Evolutionary conservation across 768 basidiomycete genomes (phyloP), one percentile per base, ranked within the genome.

Genomic region (Rhodocollybia butyracea): DNA sequence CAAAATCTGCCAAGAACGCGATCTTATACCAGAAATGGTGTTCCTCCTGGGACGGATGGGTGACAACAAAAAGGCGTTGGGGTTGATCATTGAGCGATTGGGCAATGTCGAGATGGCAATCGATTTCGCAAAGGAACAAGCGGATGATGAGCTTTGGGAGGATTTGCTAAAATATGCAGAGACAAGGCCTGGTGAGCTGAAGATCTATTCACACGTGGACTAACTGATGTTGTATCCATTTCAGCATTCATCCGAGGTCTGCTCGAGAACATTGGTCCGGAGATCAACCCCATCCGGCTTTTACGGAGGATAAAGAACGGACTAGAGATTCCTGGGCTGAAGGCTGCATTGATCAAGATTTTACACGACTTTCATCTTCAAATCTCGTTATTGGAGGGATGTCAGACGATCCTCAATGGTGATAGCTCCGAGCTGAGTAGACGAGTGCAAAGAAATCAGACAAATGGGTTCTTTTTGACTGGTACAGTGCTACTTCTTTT

Each of bases 11-110:
- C 84, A 86, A 63, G 83, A 85, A 50, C 83, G 86, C 21, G 94
- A 95, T 65, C 77, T 94, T 27, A 94, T 99, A 0, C 85, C 85
- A 0, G 97, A 98, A 72, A 96, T 97, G 93, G 96, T 99, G 17
- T 99, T 96, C 73, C 78, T 98, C 0, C 83, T 98, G 1, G 97
- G 96, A 0, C 83, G 92, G 27, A 98, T 98, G 95, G 97, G 97
- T 8, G 92, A 98, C 70, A 97, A 97, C 70, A 96, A 94, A 76
- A 81, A 92, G 63, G 97, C 96, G 1, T 70, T 99, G 58, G 89
- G 85, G 57, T 81, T 99, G 19, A 98, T 99, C 61, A 98, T 99
- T 56, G 94, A 98, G 67, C 81, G 94, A 15, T 75, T 98, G 4
- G 94, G 89, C 0, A 95, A 98, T 64, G 97, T 98, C 0, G 81